Evolutionary conservation across 345 rosid genomes (phyloP), one percentile per base, ranked within the genome.

Genomic region (Carallia pectinifolia): DNA sequence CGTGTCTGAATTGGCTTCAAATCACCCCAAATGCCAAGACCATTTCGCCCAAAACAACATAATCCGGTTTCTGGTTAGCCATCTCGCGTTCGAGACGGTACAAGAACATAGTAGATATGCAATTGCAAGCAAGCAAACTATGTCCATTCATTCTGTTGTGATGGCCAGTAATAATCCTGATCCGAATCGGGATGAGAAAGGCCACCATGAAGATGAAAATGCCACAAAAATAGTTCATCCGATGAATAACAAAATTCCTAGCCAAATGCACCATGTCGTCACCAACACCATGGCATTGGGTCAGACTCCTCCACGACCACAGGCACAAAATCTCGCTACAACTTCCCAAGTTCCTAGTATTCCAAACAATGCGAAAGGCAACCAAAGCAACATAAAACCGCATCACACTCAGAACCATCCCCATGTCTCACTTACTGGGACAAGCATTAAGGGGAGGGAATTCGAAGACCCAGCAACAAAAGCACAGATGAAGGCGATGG

Each of bases 51-150:
- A 77, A 31, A 71, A 71, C 61, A 77, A 77, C 50, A 72, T 87
- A 15, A 90, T 91, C 30, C 83, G 92, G 23, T 84, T 87, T 77
- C 92, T 93, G 0, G 91, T 89, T 10, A 88, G 92, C 52, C 98
- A 90, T 75, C 81, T 93, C 3, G 97, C 96, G 23, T 91, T 93
- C 16, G 96, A 93, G 75, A 93, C 96, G 16, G 86, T 91, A 56
- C 89, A 88, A 68, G 97, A 93, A 52, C 97, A 77, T 34, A 77
- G 76, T 4, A 77, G 72, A 66, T 77, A 77, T 38, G 54, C 73
- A 47, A 77, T 77, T 48, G 80, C 65, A 30, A 67, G 69, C 53
- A 77, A 77, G 56, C 73, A 77, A 44, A 47, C n/a, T 0, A 47
- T 74, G 71, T 75, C 80, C 6, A 71, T 77, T 71, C 76, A 77